Evolutionary conservation across 2,329 filamentous ascomycete species (phyloP).

Genomic region (Sarocladiaceae sp.): DNA sequence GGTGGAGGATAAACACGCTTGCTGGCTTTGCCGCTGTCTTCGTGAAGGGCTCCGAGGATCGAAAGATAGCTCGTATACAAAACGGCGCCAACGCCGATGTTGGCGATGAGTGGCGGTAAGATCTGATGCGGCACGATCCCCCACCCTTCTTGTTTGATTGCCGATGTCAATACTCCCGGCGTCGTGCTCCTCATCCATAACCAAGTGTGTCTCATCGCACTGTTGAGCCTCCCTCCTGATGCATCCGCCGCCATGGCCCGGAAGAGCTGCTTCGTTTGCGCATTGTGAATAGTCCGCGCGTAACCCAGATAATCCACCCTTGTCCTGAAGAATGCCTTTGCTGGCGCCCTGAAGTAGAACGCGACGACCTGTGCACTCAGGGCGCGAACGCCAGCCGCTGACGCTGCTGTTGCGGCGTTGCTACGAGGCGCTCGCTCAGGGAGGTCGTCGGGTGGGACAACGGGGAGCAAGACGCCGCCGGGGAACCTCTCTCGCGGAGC

Average conservation of each 20-base stretch:
- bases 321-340: constrained; percentile 88
- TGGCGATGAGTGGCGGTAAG: constrained; percentile 68
- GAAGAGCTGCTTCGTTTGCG: constrained; percentile 32
- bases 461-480: constrained; percentile 36
- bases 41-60: constrained; percentile 58
- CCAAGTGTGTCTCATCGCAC: constrained; percentile 35
- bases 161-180: constrained; percentile 61
- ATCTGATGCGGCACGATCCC: constrained; percentile 68
- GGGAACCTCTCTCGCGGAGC: constrained; percentile 19
- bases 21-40: constrained; percentile 48
- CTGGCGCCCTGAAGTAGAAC: constrained; percentile 87
- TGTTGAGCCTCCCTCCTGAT: constrained; percentile 25
- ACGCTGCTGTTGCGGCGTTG: constrained; percentile 64
- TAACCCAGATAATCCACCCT: constrained; percentile 75
- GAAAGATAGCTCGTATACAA: constrained; percentile 72
- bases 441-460: constrained; percentile 33
- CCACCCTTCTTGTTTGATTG: constrained; percentile 66
- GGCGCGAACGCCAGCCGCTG: constrained; percentile 77
- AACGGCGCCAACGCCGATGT: constrained; percentile 66
- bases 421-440: constrained; percentile 42
- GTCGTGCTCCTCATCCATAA: constrained; percentile 56
- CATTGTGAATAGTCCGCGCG: constrained; percentile 45
- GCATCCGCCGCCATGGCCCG: constrained; percentile 26
- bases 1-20: constrained; percentile 68
- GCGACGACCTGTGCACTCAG: constrained; percentile 76